Base-by-base conservation (phyloP, 768 basidiomycete genomes). In the Tremella yokohamensis region DNA sequence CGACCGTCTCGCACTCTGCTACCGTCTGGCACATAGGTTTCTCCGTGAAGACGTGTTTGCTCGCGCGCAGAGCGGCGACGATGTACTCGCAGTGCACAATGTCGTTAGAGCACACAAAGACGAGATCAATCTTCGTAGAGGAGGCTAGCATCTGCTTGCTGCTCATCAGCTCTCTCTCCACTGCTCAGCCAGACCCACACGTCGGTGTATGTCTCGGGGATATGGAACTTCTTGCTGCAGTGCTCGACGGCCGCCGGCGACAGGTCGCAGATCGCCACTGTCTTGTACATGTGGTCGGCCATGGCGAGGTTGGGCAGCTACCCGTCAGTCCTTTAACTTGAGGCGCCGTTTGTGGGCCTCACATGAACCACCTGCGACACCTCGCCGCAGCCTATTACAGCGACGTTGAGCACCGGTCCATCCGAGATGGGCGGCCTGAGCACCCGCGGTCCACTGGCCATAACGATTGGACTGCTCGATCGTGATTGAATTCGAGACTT, bases 11-110 rank as follows among this genome's bases (percentile, higher is more conserved):
- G 1, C 68, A 70, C 13, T 69, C 73, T 7, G 38, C 52, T 2
- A 49, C 53, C 0, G 65, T 68, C n/a, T 66, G 39, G 3, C 59
- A 44, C 68, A 73, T 73, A 0, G 73, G 71, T 53, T 75, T 75
- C 64, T 75, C 73, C 57, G 73, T 64, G 40, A 75, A 62, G 37
- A 75, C 68, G 45, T 66, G 64, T 50, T 71, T 71, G 8, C 66
- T 58, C 3, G 63, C 65, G 16, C 56, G 16, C 9, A 60, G 52
- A 29, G 70, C 38, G 65, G 47, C 29, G 40, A 68, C 58, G 22
- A 64, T 58, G 20, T 69, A 57, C 25, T 54, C 55, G 7, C 63
- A 68, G 54, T 72, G 68, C 47, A 50, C 62, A 45, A 58, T 52
- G 42, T 68, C 62, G 8, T 60, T 55, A 0, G 61, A 61, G 39